Evolutionary conservation across 371 early-diverging fungal species (phyloP), one percentile per base, ranked within the genome.

Genomic region (Thermomucor indicae-seudaticae): DNA sequence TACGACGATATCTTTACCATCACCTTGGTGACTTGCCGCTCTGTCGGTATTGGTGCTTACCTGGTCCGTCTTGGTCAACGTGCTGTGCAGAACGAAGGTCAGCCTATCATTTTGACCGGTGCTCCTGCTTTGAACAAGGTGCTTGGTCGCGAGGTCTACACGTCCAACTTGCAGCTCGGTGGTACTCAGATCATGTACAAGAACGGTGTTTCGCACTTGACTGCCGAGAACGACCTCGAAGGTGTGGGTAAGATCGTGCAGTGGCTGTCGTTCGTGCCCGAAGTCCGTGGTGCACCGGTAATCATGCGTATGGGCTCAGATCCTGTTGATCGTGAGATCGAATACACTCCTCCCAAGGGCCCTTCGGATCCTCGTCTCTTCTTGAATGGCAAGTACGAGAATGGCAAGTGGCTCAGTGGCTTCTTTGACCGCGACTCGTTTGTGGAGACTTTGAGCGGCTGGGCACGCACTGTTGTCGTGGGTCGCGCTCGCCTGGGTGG

Each of bases 11-110:
- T 96, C 60, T 97, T 99, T 65, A 99, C 99, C 20, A 75, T 96
- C 30, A 96, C 97, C 7, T 76, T 98, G 49, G 99, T 98, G 19
- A 96, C 98, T 3, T 96, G 98, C 67, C 88, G 98, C 47, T 95
- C 96, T 34, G 99, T 99, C 31, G 97, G 96, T 72, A 99, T 99
- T 59, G 99, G 99, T 65, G 99, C 99, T 19, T 99, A 99, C 78
- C 83, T 99, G 50, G 97, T 96, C 47, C 94, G 97, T 57, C 87
- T 99, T 60, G 98, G 98, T 49, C 96, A 97, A 68, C 90, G 99
- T 55, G 85, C 94, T 31, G 84, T 99, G 47, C 98, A 98, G 74
- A 96, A 95, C 68, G 92, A 94, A 72, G 95, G 94, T 46, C 92
- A 96, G 51, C 97, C 97, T 31, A 96, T 99, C 60, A 93, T 99